A percentile compares a stretch with the other conserved stretches of the same genome.
Evolutionary conservation across 306 rosid genomes (phyloP).

Genomic region (Quillaja saponaria): DNA sequence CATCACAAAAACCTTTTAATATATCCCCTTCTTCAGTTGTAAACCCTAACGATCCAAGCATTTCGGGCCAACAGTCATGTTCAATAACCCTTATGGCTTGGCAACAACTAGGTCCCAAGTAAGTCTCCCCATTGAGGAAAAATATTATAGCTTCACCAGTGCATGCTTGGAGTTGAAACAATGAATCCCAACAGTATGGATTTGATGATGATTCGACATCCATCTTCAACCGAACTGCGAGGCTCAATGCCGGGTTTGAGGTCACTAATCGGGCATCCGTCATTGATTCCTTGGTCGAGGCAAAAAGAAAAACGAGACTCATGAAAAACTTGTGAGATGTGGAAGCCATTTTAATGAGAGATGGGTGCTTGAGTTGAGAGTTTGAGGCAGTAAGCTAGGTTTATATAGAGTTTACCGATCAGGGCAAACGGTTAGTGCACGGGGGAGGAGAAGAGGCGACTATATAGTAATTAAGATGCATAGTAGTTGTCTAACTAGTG

Average conservation of each 20-base stretch:
- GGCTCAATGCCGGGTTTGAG: not conserved
- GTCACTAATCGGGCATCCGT: constrained; percentile 28
- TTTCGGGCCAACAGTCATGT: constrained; percentile 68
- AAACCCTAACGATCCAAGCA: constrained; percentile 56
- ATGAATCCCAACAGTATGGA: constrained; percentile 70
- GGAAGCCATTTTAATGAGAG: too few species aligned
- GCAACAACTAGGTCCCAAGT: constrained; percentile 59
- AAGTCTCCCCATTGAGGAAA: constrained; percentile 55
- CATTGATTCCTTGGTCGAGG: too few species aligned
- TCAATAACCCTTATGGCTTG: constrained; percentile 48
- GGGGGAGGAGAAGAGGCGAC: too few species aligned
- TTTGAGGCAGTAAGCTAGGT: too few species aligned
- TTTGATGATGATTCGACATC: constrained; percentile 38
- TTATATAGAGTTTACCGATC: too few species aligned
- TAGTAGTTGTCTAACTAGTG: too few species aligned
- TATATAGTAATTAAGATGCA: too few species aligned
- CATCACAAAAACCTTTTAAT: constrained; percentile 56
- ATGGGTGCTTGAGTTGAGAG: too few species aligned
- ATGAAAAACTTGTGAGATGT: too few species aligned
- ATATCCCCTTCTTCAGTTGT: constrained; percentile 55
- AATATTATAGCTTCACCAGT: constrained; percentile 53
- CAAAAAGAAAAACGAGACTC: too few species aligned
- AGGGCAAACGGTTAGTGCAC: too few species aligned
- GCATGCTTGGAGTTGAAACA: constrained; percentile 58
- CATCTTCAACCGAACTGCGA: constrained; percentile 43